Evolutionary conservation across 768 basidiomycete species (phyloP), one percentile per base, ranked within the genome.

Genomic region (Pleurotus eryngii): DNA sequence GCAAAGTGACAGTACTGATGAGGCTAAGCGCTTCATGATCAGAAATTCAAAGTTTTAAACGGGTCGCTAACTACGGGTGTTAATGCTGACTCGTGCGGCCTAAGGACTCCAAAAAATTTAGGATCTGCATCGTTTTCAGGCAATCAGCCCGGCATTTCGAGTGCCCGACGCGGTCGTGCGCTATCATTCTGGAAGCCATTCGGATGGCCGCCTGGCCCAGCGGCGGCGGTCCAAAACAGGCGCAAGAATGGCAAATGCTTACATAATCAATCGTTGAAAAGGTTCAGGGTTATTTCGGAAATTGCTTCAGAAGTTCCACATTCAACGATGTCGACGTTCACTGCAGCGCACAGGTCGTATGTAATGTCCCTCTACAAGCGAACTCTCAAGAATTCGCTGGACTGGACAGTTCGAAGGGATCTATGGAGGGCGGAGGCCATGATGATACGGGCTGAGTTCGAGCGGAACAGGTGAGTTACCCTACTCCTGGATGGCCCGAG

Each of bases 291-390:
- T 42, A 39, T 54, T 24, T 42, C 51, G 51, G 51, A 54, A 20
- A 12, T 20, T 40, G 53, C n/a, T 59, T 39, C 58, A 58, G 48
- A 48, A 54, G 58, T 46, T 61, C 63, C 59, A 61, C 65, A 60
- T 60, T 66, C 58, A 72, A 70, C 60, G 85, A 66, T 74, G 54
- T 75, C 81, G 55, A 72, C 88, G 37, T 93, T 92, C 76, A 80
- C 87, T 42, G 74, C 83, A 35, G 88, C 85, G 4, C 90, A 92
- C 76, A 83, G 85, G 68, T 80, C 83, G 64, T 89, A 95, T 68
- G 92, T 95, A 70, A 92, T 96, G 76, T 92, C 90, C 7, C 82
- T 98, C 4, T 98, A 97, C 79, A 87, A 83, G 66, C 87, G 95
- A 38, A 83, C 85, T 64, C 81, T 98, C 59, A 89, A 82, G 65